A percentile compares a stretch with the other conserved stretches of the same genome.
These are phyloP conservation scores for Verticillium nubilum DNA, from an alignment of 2,329 filamentous ascomycete genomes.

Conservation along the genomic window DNA sequence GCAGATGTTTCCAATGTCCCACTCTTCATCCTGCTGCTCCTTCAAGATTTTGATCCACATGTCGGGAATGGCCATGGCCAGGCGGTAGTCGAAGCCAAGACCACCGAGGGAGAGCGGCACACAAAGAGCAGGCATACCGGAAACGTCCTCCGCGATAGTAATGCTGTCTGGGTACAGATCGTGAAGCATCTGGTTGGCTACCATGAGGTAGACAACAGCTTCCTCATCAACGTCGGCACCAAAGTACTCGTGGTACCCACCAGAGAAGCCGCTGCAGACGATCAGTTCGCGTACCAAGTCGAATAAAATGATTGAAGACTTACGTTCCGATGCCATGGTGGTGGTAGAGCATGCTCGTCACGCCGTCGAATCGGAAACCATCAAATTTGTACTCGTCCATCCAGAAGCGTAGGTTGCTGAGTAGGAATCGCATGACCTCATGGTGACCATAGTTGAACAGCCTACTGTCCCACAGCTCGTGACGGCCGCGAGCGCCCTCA, in stretches of 20 bases:
- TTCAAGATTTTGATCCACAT: slow-evolving; percentile 99
- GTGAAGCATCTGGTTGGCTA: slow-evolving; percentile 95
- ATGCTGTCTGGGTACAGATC: slow-evolving; percentile 81
- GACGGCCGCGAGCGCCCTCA: slow-evolving; percentile 72
- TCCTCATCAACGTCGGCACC: slow-evolving; percentile 86
- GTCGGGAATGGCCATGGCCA: slow-evolving; percentile 96
- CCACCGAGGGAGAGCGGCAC: slow-evolving; percentile 80
- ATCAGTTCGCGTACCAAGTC: slow-evolving; percentile 14
- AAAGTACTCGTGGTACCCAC: slow-evolving; percentile 98
- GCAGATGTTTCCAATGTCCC: slow-evolving; percentile 82
- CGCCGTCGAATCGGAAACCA: slow-evolving; percentile 95
- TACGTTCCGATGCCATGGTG: slow-evolving; percentile 97
- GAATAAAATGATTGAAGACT: slow-evolving; percentile 27
- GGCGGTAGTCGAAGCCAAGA: slow-evolving; percentile 92
- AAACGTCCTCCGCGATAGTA: slow-evolving; percentile 94
- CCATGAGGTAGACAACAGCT: slow-evolving; percentile 88
- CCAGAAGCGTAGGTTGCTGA: slow-evolving; percentile 96
- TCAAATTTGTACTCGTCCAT: slow-evolving; percentile 98
- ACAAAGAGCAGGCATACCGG: slow-evolving; percentile 96
- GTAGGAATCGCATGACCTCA: slow-evolving; percentile 89
- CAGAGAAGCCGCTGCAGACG: slow-evolving; percentile 76
- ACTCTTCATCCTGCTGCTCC: slow-evolving; percentile 83
- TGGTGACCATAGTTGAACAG: slow-evolving; percentile 96
- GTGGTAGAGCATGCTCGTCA: slow-evolving; percentile 95
- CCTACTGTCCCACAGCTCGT: slow-evolving; percentile 93